Conservation (phyloP, 768 basidiomycete genomes). For the Collybia sordida region DNA sequence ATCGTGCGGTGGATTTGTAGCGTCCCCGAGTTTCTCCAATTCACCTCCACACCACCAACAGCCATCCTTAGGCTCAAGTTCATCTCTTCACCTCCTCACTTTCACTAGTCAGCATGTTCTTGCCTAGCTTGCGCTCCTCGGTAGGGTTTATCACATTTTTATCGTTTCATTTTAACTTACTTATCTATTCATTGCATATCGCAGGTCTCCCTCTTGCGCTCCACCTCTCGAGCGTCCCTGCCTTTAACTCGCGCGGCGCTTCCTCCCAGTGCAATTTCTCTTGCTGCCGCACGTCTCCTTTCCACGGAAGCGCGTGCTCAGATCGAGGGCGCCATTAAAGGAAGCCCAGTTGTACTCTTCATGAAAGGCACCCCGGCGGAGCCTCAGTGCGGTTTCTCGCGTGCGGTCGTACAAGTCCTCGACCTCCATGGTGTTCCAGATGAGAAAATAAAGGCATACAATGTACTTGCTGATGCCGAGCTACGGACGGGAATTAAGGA, state of each 20-base stretch:
- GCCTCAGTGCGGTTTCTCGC: slow-evolving; percentile 95
- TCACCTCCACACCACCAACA: too few relatives aligned
- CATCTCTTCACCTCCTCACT: too few relatives aligned
- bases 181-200: background rate
- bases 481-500: slow-evolving; percentile 89
- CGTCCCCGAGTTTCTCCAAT: too few relatives aligned
- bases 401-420: slow-evolving; percentile 89
- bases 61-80: too few relatives aligned
- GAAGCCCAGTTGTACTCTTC: slow-evolving; percentile 87
- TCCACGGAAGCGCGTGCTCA: slow-evolving; percentile 59
- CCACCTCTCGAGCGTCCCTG: slow-evolving; percentile 16
- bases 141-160: too few relatives aligned
- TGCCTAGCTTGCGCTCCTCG: too few relatives aligned
- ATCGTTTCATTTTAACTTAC: too few relatives aligned
- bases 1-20: too few relatives aligned
- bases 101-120: too few relatives aligned
- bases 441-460: slow-evolving; percentile 86
- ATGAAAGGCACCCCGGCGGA: slow-evolving; percentile 93
- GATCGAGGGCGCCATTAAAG: slow-evolving; percentile 72
- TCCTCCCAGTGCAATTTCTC: slow-evolving; percentile 21
- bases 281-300: slow-evolving; percentile 40
- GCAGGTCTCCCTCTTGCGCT: background rate
- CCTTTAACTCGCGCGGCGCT: slow-evolving; percentile 16
- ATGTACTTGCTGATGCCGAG: slow-evolving; percentile 86
- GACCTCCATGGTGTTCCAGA: slow-evolving; percentile 77